These are phyloP conservation scores for Candida pseudoviswanathii DNA, from an alignment of 1,139 yeast genomes.

Conservation along the genomic window DNA sequence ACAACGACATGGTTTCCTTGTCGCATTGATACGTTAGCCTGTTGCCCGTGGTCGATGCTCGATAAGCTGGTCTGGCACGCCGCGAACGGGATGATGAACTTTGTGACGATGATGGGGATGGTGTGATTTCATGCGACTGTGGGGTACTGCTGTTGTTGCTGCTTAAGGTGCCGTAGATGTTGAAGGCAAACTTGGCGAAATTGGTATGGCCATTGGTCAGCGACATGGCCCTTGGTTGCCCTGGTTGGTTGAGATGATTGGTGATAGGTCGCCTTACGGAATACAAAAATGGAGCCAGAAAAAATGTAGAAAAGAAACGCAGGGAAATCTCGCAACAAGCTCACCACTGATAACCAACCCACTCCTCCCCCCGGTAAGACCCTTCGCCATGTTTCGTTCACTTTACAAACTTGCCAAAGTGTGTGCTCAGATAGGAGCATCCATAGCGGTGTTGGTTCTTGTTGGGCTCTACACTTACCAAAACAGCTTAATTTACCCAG, in stretches of 20 bases:
- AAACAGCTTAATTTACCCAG: slow-evolving; percentile 73
- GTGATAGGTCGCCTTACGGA: background rate
- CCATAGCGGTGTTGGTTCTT: slow-evolving; percentile 43
- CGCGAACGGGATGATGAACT: background rate
- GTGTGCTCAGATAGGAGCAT: slow-evolving; percentile 33
- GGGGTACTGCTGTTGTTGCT: slow-evolving; percentile 14
- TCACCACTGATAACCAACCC: background rate
- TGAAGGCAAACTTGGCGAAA: slow-evolving; percentile 37
- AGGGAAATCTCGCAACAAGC: background rate
- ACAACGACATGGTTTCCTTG: slow-evolving; percentile 29
- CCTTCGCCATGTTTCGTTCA: slow-evolving; percentile 3
- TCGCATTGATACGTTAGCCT: slow-evolving; percentile 30
- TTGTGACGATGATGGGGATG: slow-evolving; percentile 20
- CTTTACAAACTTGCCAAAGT: slow-evolving; percentile 18
- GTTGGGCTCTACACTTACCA: slow-evolving; percentile 70
- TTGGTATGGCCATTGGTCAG: slow-evolving; percentile 21
- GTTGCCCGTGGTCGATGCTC: slow-evolving; percentile 8
- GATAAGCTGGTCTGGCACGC: slow-evolving; percentile 1
- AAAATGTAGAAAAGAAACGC: background rate
- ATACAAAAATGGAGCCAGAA: background rate
- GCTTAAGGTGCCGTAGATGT: slow-evolving; percentile 33
- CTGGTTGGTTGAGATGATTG: background rate
- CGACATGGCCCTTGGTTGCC: background rate
- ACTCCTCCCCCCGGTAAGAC: background rate
- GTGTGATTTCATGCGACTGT: slow-evolving; percentile 17